Percentiles rank a stretch among this genome's conserved stretches.
phyloP scores from a whole-genome alignment of 768 basidiomycete species.

The Mycena albidolilacea region DNA sequence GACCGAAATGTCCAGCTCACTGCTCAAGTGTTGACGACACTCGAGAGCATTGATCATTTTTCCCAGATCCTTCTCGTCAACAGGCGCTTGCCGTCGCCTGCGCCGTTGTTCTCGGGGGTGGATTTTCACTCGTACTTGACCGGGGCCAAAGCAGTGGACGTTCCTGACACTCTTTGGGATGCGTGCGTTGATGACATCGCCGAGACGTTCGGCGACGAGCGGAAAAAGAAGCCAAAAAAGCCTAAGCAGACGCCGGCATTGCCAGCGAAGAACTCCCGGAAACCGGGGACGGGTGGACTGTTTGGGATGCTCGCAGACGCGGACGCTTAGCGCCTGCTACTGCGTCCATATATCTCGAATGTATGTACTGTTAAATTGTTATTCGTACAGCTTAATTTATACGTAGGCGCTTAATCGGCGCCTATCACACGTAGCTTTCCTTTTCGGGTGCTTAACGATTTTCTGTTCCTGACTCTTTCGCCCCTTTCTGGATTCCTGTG shows the following conservation, averaged over 20 bases:
- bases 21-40: slow-evolving; percentile 73
- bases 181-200: slow-evolving; percentile 64
- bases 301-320: slow-evolving; percentile 40
- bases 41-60: slow-evolving; percentile 74
- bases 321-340: slow-evolving; percentile 23
- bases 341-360: not conserved
- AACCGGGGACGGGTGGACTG: slow-evolving; percentile 30
- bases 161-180: slow-evolving; percentile 59
- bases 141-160: slow-evolving; percentile 40
- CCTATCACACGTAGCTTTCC: not conserved
- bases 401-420: not conserved
- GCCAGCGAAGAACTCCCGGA: slow-evolving; percentile 40
- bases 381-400: not conserved
- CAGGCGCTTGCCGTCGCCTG: slow-evolving; percentile 60
- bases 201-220: slow-evolving; percentile 64
- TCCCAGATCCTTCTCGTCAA: slow-evolving; percentile 73
- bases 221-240: slow-evolving; percentile 61
- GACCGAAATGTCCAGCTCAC: slow-evolving; percentile 79
- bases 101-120: slow-evolving; percentile 70
- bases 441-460: not conserved
- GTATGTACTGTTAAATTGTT: not conserved
- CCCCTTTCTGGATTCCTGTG: slow-evolving; percentile 4
- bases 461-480: not conserved
- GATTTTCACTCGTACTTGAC: slow-evolving; percentile 71
- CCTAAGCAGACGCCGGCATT: slow-evolving; percentile 39